Percentiles rank a stretch among this genome's conserved stretches.
phyloP scores from a whole-genome alignment of 306 rosid genomes.

The Dalbergia cochinchinensis region DNA sequence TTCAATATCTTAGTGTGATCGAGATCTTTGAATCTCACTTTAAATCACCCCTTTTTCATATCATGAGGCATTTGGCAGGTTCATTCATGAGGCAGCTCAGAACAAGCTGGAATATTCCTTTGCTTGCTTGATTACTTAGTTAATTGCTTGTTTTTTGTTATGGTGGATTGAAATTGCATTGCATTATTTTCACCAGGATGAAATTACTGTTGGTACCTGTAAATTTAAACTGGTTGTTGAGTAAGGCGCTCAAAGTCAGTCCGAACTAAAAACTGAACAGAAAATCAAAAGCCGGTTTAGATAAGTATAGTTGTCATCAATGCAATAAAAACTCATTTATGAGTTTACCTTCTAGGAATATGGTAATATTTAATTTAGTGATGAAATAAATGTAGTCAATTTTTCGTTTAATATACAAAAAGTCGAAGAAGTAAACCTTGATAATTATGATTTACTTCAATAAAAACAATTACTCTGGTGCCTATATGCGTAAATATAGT shows the following conservation, averaged over 20 bases:
- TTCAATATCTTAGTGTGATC: conserved; percentile 51
- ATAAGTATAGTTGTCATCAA: no score
- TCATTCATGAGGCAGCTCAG: conserved; percentile 51
- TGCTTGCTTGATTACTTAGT: conserved; percentile 21
- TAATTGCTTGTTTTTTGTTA: conserved; percentile 18
- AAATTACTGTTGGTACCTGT: conserved; percentile 19
- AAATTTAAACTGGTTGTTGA: neutral
- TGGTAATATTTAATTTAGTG: no score
- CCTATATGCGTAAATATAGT: neutral
- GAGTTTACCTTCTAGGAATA: no score
- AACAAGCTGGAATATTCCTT: conserved; percentile 58
- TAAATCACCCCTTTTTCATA: conserved; percentile 30
- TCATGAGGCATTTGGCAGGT: conserved; percentile 44
- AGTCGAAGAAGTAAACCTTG: conserved; percentile 20
- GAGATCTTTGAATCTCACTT: conserved; percentile 43
- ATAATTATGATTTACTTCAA: conserved; percentile 11
- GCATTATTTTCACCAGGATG: conserved; percentile 10
- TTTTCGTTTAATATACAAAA: neutral
- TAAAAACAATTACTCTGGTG: neutral
- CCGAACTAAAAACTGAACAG: neutral
- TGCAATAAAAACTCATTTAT: no score
- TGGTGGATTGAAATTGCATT: conserved; percentile 4
- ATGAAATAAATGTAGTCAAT: neutral
- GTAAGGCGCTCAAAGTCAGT: neutral
- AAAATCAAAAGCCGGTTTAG: neutral